Conservation (phyloP, 2,329 filamentous ascomycete species). For the Phaeosphaeriaceae sp. region DNA sequence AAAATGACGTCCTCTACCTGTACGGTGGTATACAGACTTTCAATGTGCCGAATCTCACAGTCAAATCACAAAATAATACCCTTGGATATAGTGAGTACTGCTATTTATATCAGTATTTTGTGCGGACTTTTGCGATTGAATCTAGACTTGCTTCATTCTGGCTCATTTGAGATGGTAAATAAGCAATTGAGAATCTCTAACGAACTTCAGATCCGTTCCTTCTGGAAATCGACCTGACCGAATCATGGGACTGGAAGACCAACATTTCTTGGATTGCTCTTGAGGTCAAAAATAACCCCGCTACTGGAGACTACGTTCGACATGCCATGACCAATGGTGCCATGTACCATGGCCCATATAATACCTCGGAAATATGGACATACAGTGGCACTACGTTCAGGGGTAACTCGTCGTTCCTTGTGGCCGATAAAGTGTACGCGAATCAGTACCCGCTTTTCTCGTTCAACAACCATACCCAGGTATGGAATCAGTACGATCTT, state of each 20-base stretch:
- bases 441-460: conserved; percentile 25
- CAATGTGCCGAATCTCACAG: conserved; percentile 9
- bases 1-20: conserved; percentile 19
- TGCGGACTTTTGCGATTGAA: no score
- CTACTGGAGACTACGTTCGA: conserved; percentile 16
- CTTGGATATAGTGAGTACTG: conserved; percentile 12
- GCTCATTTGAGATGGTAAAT: no score
- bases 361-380: conserved; percentile 15
- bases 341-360: conserved; percentile 22
- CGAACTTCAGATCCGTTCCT: conserved; percentile 17
- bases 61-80: conserved; percentile 10
- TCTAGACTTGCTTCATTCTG: not conserved
- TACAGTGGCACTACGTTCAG: conserved; percentile 22
- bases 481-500: conserved; percentile 21
- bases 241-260: conserved; percentile 27
- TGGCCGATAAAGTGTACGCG: conserved; percentile 4
- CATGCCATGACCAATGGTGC: conserved; percentile 17
- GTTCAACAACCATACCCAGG: conserved; percentile 18
- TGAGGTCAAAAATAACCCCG: conserved; percentile 15
- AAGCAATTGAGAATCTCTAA: not conserved
- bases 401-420: conserved; percentile 15
- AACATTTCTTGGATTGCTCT: conserved; percentile 20
- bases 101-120: no score
- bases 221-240: conserved; percentile 15
- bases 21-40: conserved; percentile 25